Evolutionary conservation across 1,284 basidiomycete genomes (phyloP).

Genomic region (Phellinidium pouzarii): DNA sequence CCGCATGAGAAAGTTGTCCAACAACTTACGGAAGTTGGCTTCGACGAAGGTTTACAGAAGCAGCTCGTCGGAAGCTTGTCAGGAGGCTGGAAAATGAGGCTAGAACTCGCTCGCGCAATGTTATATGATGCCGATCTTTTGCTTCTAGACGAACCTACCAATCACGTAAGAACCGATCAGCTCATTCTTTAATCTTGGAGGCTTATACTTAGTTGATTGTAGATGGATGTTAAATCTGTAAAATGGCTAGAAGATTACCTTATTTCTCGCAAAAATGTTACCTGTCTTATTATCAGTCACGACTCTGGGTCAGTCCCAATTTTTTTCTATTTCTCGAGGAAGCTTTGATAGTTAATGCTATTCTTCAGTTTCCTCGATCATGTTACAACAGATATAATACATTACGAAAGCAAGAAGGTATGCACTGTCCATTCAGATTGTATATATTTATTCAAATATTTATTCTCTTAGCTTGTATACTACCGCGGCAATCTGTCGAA

Average conservation of each 20-base stretch:
- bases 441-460: conserved; percentile 16
- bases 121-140: conserved; percentile 93
- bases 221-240: conserved; percentile 88
- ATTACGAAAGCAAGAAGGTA: conserved; percentile 93
- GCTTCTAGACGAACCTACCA: conserved; percentile 90
- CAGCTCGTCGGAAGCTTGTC: conserved; percentile 88
- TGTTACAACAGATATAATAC: conserved; percentile 96
- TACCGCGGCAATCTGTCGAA: conserved; percentile 91
- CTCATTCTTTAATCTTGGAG: conserved; percentile 17
- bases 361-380: conserved; percentile 82
- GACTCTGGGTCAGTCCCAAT: conserved; percentile 76
- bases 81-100: conserved; percentile 99
- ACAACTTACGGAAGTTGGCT: conserved; percentile 84
- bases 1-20: conserved; percentile 65
- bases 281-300: conserved; percentile 95
- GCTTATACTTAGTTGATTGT: conserved; percentile 15
- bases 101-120: conserved; percentile 92
- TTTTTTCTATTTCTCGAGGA: neutral
- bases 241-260: conserved; percentile 93
- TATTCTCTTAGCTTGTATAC: conserved; percentile 69
- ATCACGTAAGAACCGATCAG: conserved; percentile 59
- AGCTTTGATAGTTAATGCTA: conserved; percentile 13
- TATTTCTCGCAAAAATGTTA: conserved; percentile 73
- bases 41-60: conserved; percentile 81
- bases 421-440: conserved; percentile 6